These are phyloP conservation scores for Desmodesmus armatus DNA, from an alignment of 139 green algal genomes.

Conservation along the genomic window DNA sequence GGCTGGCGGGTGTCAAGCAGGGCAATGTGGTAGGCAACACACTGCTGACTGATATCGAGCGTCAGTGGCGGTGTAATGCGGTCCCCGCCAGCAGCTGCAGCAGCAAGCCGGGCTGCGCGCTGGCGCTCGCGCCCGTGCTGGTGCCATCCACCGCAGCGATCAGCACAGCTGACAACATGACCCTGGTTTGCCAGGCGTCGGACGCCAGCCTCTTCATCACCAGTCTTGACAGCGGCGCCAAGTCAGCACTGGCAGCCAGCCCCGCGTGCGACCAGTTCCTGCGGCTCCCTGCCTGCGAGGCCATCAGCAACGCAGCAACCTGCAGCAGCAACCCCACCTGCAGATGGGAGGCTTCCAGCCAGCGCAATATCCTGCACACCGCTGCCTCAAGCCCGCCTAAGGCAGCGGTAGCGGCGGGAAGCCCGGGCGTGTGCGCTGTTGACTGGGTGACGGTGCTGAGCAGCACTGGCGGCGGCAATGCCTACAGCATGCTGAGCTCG, in stretches of 20 bases:
- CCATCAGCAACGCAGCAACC: background rate
- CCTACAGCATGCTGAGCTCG: background rate
- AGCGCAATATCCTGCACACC: slow-evolving; percentile 27
- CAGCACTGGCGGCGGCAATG: background rate
- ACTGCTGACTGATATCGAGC: background rate
- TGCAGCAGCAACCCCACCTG: slow-evolving; percentile 31
- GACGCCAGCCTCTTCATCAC: slow-evolving; percentile 6
- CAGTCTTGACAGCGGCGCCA: slow-evolving; percentile 19
- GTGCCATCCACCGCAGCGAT: background rate
- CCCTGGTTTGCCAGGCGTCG: slow-evolving; percentile 5
- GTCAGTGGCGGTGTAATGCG: slow-evolving; percentile 17
- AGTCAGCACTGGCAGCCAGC: slow-evolving; percentile 1
- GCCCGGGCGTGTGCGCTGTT: background rate
- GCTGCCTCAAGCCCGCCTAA: background rate
- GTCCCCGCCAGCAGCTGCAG: background rate
- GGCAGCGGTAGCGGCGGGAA: background rate
- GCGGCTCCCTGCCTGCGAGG: slow-evolving; percentile 34
- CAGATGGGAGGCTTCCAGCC: background rate
- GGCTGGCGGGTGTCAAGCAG: background rate
- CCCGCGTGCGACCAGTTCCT: slow-evolving; percentile 30
- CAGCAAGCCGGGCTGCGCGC: slow-evolving; percentile 2
- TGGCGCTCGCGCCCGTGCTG: slow-evolving; percentile 19
- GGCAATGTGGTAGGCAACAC: background rate
- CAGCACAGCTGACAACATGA: background rate
- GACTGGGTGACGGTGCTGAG: slow-evolving; percentile 29